Evolutionary conservation across 352 stramenopile species (phyloP).

Genomic region (Discostella stelligera): DNA sequence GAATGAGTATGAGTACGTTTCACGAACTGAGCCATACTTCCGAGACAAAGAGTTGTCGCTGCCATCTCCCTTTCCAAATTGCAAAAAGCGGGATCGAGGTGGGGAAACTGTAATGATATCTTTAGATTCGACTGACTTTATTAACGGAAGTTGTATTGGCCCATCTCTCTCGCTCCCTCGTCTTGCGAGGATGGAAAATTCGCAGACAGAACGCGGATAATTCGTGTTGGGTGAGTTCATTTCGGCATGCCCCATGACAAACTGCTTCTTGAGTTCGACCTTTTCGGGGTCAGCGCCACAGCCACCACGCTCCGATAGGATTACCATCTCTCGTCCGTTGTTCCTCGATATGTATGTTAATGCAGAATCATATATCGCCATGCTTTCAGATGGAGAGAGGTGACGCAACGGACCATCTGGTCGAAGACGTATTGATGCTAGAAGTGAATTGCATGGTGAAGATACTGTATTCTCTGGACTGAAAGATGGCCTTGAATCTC

Average conservation of each 20-base stretch:
- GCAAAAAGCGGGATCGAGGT: conserved; percentile 46
- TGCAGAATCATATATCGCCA: conserved; percentile 68
- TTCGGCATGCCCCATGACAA: conserved; percentile 30
- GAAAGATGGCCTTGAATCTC: background rate
- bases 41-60: conserved; percentile 23
- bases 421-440: conserved; percentile 37
- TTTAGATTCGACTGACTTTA: conserved; percentile 3
- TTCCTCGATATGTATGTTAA: conserved; percentile 60
- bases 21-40: conserved; percentile 62
- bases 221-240: background rate
- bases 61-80: conserved; percentile 59
- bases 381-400: conserved; percentile 45
- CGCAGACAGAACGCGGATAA: conserved; percentile 14
- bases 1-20: conserved; percentile 65
- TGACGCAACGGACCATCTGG: conserved; percentile 44
- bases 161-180: conserved; percentile 16
- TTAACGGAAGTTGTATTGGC: conserved; percentile 29
- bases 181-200: conserved; percentile 55
- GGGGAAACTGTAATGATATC: conserved; percentile 25
- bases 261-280: conserved; percentile 21
- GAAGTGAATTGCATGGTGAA: conserved; percentile 23
- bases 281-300: background rate
- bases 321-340: conserved; percentile 47
- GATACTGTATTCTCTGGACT: conserved; percentile 7
- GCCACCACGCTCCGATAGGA: conserved; percentile 61